Percentiles rank a stretch among this genome's conserved stretches.
These are phyloP conservation scores for Penicillium glabrum DNA, from an alignment of 2,329 filamentous ascomycete species.

Conservation along the genomic window DNA sequence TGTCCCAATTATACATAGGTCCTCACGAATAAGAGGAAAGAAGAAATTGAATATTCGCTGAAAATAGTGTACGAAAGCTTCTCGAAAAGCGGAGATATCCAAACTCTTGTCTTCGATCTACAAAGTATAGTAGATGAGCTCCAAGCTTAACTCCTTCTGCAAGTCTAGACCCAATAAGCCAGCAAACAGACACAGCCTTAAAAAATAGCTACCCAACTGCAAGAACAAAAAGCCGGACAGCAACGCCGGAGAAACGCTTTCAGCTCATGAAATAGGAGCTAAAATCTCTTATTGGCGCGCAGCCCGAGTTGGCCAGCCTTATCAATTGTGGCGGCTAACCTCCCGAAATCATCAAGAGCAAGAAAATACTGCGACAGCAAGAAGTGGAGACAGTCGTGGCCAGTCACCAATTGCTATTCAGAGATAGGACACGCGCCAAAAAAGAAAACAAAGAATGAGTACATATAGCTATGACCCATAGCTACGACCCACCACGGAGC, in stretches of 20 bases:
- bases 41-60: neutral
- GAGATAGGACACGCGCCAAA: constrained; percentile 6
- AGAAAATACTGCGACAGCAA: neutral
- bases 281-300: neutral
- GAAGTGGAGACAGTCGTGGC: neutral
- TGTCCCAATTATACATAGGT: no score
- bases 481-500: neutral
- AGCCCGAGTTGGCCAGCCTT: constrained; percentile 4
- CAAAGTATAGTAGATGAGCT: neutral
- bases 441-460: neutral
- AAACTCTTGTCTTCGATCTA: neutral
- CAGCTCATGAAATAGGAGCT: neutral
- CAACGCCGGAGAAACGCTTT: neutral
- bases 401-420: constrained; percentile 9
- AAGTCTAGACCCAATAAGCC: neutral
- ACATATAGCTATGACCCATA: neutral
- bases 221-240: neutral
- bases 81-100: neutral
- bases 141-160: neutral
- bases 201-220: neutral
- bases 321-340: constrained; percentile 8
- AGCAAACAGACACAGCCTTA: neutral
- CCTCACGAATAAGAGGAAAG: neutral
- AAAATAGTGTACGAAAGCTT: neutral
- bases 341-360: constrained; percentile 4